Evolutionary conservation across 2,329 filamentous ascomycete genomes (phyloP).

Genomic region (Aspergillus quadricinctus): DNA sequence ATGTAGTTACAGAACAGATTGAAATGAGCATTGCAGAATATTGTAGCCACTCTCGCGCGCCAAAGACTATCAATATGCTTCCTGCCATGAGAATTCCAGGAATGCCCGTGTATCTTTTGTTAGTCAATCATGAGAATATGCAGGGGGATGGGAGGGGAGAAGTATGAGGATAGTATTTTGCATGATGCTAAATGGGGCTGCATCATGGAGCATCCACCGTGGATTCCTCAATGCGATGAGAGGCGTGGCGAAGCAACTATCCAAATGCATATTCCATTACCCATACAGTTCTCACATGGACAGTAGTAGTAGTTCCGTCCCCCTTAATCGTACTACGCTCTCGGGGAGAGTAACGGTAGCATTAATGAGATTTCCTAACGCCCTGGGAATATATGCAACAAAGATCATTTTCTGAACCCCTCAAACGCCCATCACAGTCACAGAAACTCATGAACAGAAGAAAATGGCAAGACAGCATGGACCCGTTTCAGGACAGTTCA

Average conservation of each 20-base stretch:
- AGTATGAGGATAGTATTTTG: not conserved
- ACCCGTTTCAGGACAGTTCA: slow-evolving; percentile 5
- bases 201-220: not conserved
- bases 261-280: not conserved
- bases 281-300: not conserved
- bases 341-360: not conserved
- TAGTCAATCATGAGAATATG: not conserved
- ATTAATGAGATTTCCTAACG: not conserved
- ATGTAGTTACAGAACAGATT: too few species aligned
- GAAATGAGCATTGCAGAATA: too few species aligned
- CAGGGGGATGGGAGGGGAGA: too few species aligned
- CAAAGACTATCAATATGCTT: too few species aligned
- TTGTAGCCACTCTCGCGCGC: too few species aligned
- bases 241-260: not conserved
- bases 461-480: slow-evolving; percentile 7
- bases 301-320: not conserved
- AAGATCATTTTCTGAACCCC: not conserved
- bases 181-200: not conserved
- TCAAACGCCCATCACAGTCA: not conserved
- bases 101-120: not conserved
- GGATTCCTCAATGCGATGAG: not conserved
- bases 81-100: not conserved
- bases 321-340: not conserved
- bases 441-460: not conserved
- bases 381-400: not conserved